A percentile compares a stretch with the other conserved stretches of the same genome.
These are phyloP conservation scores for Phytophthora meadii DNA, from an alignment of 352 stramenopile genomes.

Conservation along the genomic window DNA sequence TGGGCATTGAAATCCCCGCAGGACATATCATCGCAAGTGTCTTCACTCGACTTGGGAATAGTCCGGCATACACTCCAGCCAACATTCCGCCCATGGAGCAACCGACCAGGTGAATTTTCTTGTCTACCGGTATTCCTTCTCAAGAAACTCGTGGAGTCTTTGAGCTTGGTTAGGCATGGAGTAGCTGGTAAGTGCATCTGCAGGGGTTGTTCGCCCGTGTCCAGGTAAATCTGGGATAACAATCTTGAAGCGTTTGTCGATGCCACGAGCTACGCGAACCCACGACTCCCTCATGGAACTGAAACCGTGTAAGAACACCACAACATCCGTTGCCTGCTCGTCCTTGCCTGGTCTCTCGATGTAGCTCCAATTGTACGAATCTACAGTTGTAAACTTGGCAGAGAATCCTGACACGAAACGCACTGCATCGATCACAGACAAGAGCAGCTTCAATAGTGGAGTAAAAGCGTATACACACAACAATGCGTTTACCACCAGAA, in stretches of 20 bases:
- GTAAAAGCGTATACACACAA: too few species aligned
- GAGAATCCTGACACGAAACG: slow-evolving; percentile 62
- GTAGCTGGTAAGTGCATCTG: slow-evolving; percentile 53
- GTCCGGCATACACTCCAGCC: slow-evolving; percentile 63
- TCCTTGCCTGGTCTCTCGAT: slow-evolving; percentile 59
- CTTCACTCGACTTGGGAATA: slow-evolving; percentile 56
- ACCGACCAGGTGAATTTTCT: slow-evolving; percentile 71
- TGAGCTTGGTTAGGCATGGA: slow-evolving; percentile 53
- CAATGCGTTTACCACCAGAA: too few species aligned
- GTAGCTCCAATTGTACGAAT: slow-evolving; percentile 77
- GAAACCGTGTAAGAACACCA: slow-evolving; percentile 78
- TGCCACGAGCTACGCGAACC: slow-evolving; percentile 50
- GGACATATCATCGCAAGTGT: slow-evolving; percentile 79
- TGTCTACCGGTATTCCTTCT: slow-evolving; percentile 48
- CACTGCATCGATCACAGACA: slow-evolving; percentile 51
- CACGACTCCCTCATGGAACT: slow-evolving; percentile 73
- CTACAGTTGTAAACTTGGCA: slow-evolving; percentile 44
- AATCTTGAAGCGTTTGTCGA: slow-evolving; percentile 59
- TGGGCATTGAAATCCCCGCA: slow-evolving; percentile 69
- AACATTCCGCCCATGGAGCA: slow-evolving; percentile 83
- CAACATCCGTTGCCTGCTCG: slow-evolving; percentile 42
- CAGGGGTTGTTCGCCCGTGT: slow-evolving; percentile 62
- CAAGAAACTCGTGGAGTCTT: slow-evolving; percentile 63
- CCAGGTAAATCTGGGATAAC: slow-evolving; percentile 72
- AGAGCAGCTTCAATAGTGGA: too few species aligned